Percentiles rank a stretch among this genome's conserved stretches.
Evolutionary conservation across 192 early-diverging fungal species (phyloP).

Genomic region (Coemansia sp.): DNA sequence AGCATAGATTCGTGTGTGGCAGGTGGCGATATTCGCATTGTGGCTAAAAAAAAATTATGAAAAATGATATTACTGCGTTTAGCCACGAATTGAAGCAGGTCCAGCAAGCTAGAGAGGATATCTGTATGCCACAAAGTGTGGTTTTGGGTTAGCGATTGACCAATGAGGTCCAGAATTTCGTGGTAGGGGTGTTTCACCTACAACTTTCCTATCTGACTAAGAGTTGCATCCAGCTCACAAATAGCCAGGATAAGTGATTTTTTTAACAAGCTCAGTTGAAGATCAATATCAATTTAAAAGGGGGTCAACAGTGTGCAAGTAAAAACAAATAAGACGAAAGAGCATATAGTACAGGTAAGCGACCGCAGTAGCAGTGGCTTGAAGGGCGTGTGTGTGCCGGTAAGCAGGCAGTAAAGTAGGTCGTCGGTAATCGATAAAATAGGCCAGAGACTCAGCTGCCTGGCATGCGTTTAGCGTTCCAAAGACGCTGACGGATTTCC

Average conservation of each 20-base stretch:
- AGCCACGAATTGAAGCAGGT: not conserved
- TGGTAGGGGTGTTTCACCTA: not conserved
- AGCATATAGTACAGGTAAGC: conserved; percentile 13
- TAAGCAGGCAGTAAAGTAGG: not conserved
- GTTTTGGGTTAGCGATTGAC: not conserved
- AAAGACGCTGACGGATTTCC: conserved; percentile 45
- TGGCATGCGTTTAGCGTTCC: conserved; percentile 41
- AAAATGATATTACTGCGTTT: not conserved
- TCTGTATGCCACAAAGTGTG: not conserved
- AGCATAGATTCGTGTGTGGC: not conserved
- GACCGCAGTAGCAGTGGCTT: not conserved
- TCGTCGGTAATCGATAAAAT: not conserved
- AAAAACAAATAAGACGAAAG: not conserved
- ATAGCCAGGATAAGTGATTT: not conserved
- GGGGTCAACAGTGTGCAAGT: not conserved
- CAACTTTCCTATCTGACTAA: not conserved
- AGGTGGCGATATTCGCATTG: conserved; percentile 6
- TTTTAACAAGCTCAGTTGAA: conserved; percentile 1
- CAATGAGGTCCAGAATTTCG: not conserved
- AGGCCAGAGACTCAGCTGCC: conserved; percentile 2
- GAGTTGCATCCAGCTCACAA: not conserved
- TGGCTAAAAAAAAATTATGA: not conserved
- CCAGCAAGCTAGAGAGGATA: not conserved
- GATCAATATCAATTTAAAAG: not conserved
- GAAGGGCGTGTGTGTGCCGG: conserved; percentile 1